Base-by-base conservation (phyloP, 768 basidiomycete species). In the Holtermanniella nyarrowii region DNA sequence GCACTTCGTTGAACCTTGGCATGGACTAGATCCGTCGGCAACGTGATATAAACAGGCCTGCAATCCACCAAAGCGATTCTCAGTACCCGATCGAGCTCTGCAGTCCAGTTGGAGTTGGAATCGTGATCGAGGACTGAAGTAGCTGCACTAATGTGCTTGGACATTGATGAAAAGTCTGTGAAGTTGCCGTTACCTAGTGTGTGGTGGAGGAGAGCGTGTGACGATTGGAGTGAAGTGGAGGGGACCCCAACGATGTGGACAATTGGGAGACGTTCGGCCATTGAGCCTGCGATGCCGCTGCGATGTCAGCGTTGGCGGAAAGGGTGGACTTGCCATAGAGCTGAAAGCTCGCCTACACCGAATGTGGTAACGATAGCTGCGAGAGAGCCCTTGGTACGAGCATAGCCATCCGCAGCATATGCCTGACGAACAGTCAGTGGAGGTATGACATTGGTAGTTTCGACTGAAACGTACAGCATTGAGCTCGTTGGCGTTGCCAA, bases 351-450 rank as follows among this genome's bases (percentile, higher is more conserved):
- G 14, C 90, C 90, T n/a, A 95, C 90, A 49, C 90, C 90, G 58
- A 90, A 93, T 1, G 75, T 95, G 11, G 90, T 93, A 26, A 66
- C 57, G 26, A 59, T 79, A 77, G 63, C 71, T 2, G 62, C 61
- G 43, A 69, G 59, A 27, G 46, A 55, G 41, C 82, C 80, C 58
- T 88, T 91, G 48, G 90, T 82, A 52, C 91, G 79, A 18, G 90
- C 87, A 69, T 93, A 93, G 11, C 90, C 90, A 63, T 91, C 89
- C 0, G 87, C 87, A 14, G 90, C 90, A 70, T 95, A 95, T 0
- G 86, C 77, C 56, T 58, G 24, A 39, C 20, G 13, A 27, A 45
- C 31, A n/a, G 23, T 12, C 12, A 43, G 13, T 7, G 42, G 11
- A 49, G 10, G 31, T 49, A 46, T n/a, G 39, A 26, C 0, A 49